Base-by-base conservation (phyloP, 2,329 filamentous ascomycete species). In the Diaporthe sp. region DNA sequence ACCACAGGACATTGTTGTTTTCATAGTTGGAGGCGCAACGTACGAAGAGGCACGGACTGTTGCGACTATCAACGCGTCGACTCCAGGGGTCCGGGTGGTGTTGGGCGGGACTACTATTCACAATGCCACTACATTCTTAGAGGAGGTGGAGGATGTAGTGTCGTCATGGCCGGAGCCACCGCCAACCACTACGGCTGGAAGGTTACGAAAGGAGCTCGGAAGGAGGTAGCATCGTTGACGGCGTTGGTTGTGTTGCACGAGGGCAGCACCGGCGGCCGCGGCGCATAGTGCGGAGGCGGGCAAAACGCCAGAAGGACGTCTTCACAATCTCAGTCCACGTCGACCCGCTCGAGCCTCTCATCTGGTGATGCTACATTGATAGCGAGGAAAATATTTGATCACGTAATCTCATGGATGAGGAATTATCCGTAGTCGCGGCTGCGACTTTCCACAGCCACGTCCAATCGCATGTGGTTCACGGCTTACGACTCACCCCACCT, bases 11-110 rank as follows among this genome's bases (percentile, higher is more conserved):
- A 94, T 99, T 55, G 91, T 99, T 58, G 91, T 99, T 10, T 99
- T 99, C 82, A 96, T 99, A 81, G 89, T 98, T 34, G 97, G 97
- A 8, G 97, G 97, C 3, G 92, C 94, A 25, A 99, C 97, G 0
- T 99, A 98, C 81, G 97, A 99, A 84, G 97, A 99, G 84, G 96
- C 97, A 8, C 98, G 98, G 86, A 95, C 95, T 89, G 92, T 98
- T 53, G 95, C 97, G n/a, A 92, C 96, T 79, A 92, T 99, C 76
- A 99, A 99, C 85, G 95, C 95, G 25, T 95, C 93, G 75, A 94
- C 94, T 15, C 96, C 96, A 0, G 97, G 97, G 0, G 90, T 98
- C 13, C 91, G 97, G 73, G 93, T 99, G 5, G 95, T 98, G 15
- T 86, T 99, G 8, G 96, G 95, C 13, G 96, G 95, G 4, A 98